phyloP scores from a whole-genome alignment of 1,139 yeast species.

The Blastobotrys serpentis region DNA sequence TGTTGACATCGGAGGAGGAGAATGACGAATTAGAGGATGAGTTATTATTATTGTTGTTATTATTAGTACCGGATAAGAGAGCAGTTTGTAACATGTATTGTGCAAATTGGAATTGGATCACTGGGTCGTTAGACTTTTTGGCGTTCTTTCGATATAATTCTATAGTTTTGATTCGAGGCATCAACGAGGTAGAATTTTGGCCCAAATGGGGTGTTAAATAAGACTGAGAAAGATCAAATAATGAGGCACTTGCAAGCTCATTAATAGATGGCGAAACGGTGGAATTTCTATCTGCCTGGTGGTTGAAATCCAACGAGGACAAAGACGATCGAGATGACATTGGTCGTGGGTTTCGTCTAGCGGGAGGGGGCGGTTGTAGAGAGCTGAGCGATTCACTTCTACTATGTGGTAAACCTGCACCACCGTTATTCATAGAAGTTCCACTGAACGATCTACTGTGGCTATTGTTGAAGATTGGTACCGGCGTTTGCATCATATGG shows the following conservation, averaged over 20 bases:
- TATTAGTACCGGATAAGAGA: constrained; percentile 37
- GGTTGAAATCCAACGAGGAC: constrained; percentile 18
- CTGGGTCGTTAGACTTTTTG: constrained; percentile 80
- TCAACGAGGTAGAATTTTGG: constrained; percentile 39
- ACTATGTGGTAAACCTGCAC: neutral
- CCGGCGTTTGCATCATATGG: constrained; percentile 6
- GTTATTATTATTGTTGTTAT: neutral
- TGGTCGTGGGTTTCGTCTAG: constrained; percentile 8
- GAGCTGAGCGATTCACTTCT: constrained; percentile 6
- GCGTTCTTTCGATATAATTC: constrained; percentile 87
- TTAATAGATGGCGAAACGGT: constrained; percentile 25
- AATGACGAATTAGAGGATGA: constrained; percentile 5
- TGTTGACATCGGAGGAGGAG: constrained; percentile 2
- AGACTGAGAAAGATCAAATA: constrained; percentile 36
- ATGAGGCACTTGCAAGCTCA: constrained; percentile 31
- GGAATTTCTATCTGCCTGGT: constrained; percentile 17
- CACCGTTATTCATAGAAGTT: neutral
- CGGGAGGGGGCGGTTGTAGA: constrained; percentile 9
- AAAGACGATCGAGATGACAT: constrained; percentile 19
- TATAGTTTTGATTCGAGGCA: constrained; percentile 82
- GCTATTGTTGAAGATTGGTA: constrained; percentile 15
- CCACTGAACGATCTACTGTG: constrained; percentile 7
- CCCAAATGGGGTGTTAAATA: constrained; percentile 37
- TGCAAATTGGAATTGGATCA: constrained; percentile 83
- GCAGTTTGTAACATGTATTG: constrained; percentile 90